phyloP scores from a whole-genome alignment of 805 yeast genomes.

The Kazachstania kunashirensis region DNA sequence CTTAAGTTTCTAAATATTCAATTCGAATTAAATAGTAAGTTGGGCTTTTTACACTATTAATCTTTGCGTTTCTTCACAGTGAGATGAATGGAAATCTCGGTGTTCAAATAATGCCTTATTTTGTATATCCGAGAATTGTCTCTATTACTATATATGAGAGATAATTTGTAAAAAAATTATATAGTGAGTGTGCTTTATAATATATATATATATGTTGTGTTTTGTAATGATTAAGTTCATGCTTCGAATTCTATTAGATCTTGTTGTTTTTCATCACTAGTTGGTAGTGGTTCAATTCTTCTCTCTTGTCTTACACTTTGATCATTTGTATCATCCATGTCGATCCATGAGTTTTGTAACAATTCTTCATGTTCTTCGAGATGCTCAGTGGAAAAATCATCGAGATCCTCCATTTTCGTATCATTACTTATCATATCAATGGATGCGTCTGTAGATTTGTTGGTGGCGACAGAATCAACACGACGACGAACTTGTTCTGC shows the following conservation, averaged over 20 bases:
- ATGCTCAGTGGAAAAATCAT: conserved; percentile 25
- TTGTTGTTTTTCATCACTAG: conserved; percentile 3
- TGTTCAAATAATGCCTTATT: too few species aligned
- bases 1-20: too few species aligned
- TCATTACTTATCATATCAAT: conserved; percentile 10
- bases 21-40: too few species aligned
- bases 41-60: too few species aligned
- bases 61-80: too few species aligned
- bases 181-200: background rate
- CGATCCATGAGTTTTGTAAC: conserved; percentile 22
- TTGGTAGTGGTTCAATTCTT: conserved; percentile 9
- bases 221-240: too few species aligned
- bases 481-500: conserved; percentile 84
- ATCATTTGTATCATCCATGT: conserved; percentile 16
- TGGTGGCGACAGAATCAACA: conserved; percentile 60
- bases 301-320: conserved; percentile 11
- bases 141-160: too few species aligned
- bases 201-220: background rate
- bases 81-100: too few species aligned
- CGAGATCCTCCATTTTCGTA: conserved; percentile 25
- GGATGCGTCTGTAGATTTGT: conserved; percentile 9
- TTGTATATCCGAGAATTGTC: too few species aligned
- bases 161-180: too few species aligned
- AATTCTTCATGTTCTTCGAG: conserved; percentile 23
- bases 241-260: conserved; percentile 29